These are phyloP conservation scores for Perilla frutescens DNA, from an alignment of 257 asterid species.

Conservation along the genomic window DNA sequence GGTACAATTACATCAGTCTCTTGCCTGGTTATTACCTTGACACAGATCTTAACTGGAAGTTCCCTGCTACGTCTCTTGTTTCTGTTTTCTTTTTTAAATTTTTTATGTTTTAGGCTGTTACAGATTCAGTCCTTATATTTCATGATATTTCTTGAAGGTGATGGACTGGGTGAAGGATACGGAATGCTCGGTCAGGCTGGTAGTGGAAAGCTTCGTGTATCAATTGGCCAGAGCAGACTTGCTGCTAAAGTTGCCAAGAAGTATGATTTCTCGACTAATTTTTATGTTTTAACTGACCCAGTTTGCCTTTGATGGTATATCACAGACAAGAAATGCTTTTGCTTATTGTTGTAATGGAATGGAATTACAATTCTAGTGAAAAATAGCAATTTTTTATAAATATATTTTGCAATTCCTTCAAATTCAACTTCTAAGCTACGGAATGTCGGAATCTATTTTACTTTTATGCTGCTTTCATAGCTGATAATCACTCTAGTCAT, in stretches of 20 bases:
- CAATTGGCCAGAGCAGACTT: conserved; percentile 83
- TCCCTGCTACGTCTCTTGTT: neutral
- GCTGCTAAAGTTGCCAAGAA: conserved; percentile 89
- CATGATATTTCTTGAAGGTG: conserved; percentile 60
- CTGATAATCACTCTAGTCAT: conserved; percentile 11
- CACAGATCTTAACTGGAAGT: neutral
- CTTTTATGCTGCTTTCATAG: conserved; percentile 8
- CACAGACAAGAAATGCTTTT: neutral
- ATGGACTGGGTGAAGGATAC: conserved; percentile 99
- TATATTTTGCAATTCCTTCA: neutral
- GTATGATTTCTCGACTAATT: conserved; percentile 45
- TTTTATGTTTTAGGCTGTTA: neutral
- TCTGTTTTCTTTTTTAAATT: neutral
- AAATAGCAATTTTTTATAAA: neutral
- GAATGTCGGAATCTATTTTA: neutral
- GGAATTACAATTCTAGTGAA: neutral
- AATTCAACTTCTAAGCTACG: neutral
- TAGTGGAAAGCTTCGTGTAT: conserved; percentile 89
- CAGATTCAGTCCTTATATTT: conserved; percentile 8
- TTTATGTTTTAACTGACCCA: neutral
- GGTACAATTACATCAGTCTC: neutral
- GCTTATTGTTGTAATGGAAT: conserved; percentile 21
- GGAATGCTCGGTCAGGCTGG: conserved; percentile 99
- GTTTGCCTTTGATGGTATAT: neutral
- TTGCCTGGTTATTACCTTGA: neutral